phyloP scores from a whole-genome alignment of 495 filamentous ascomycete genomes.

The Pyrenula aspistea region DNA sequence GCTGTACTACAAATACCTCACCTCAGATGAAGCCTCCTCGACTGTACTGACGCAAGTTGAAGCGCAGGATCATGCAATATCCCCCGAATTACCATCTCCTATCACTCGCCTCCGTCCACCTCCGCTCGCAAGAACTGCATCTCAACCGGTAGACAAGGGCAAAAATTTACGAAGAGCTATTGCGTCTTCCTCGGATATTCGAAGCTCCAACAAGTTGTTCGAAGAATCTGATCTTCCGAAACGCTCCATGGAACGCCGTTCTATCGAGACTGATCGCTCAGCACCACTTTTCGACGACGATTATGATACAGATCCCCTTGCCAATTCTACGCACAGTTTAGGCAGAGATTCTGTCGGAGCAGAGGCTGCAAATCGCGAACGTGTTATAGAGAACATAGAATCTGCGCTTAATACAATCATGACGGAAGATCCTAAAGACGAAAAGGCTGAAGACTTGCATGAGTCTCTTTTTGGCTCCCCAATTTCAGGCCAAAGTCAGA shows the following conservation, averaged over 20 bases:
- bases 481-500: constrained; percentile 28
- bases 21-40: constrained; percentile 68
- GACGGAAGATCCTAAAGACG: constrained; percentile 57
- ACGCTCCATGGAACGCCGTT: constrained; percentile 33
- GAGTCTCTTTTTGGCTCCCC: constrained; percentile 37
- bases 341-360: constrained; percentile 24
- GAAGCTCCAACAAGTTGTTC: constrained; percentile 21
- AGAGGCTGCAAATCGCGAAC: constrained; percentile 21
- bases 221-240: constrained; percentile 23
- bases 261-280: constrained; percentile 43
- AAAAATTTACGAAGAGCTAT: constrained; percentile 46
- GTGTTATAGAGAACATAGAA: constrained; percentile 85
- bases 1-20: constrained; percentile 87
- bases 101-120: constrained; percentile 28
- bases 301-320: constrained; percentile 50
- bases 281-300: constrained; percentile 53
- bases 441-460: constrained; percentile 50
- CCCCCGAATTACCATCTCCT: not conserved
- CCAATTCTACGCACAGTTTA: constrained; percentile 46
- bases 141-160: constrained; percentile 20
- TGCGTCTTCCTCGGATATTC: constrained; percentile 44
- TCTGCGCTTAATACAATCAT: constrained; percentile 91
- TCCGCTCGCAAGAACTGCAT: constrained; percentile 26
- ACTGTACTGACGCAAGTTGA: constrained; percentile 17
- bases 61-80: constrained; percentile 6